phyloP scores from a whole-genome alignment of 371 early-diverging fungal genomes.

The Mortierella sp. region DNA sequence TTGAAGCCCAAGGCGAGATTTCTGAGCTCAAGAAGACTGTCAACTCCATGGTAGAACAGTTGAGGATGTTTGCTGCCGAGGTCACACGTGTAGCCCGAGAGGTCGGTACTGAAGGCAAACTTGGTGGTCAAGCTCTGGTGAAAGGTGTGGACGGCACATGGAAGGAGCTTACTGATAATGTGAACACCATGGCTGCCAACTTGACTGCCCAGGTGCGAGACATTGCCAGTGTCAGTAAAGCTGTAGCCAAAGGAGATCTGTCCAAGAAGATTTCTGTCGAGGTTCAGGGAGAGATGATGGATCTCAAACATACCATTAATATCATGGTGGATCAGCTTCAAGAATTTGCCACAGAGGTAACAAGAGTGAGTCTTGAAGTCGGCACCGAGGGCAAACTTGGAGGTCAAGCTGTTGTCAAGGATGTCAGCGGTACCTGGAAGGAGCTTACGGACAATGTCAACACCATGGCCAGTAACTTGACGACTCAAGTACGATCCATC shows the following conservation, averaged over 20 bases:
- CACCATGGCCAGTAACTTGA: constrained; percentile 65
- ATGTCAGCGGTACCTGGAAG: constrained; percentile 66
- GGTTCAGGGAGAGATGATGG: constrained; percentile 65
- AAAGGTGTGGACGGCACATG: too few relatives aligned
- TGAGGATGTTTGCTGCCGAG: constrained; percentile 61
- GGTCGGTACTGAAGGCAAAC: too few relatives aligned
- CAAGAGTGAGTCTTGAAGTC: constrained; percentile 73
- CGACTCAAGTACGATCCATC: constrained; percentile 69
- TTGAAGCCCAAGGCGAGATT: constrained; percentile 54
- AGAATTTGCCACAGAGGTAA: constrained; percentile 76
- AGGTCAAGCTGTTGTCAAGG: constrained; percentile 60
- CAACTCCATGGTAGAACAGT: constrained; percentile 71
- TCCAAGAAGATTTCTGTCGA: constrained; percentile 61
- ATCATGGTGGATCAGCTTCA: constrained; percentile 72
- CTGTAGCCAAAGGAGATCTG: constrained; percentile 67
- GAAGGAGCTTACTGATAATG: constrained; percentile 67
- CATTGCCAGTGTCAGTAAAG: constrained; percentile 66
- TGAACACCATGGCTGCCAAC: constrained; percentile 68
- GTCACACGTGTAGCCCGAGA: constrained; percentile 71
- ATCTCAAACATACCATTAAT: constrained; percentile 67
- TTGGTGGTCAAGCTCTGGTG: too few relatives aligned
- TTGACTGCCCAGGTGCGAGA: constrained; percentile 67
- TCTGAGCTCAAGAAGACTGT: constrained; percentile 65
- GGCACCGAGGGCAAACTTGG: constrained; percentile 76
- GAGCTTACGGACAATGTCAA: constrained; percentile 72